These are phyloP conservation scores for Alternaria ventricosa DNA, from an alignment of 2,329 filamentous ascomycete species.

Conservation along the genomic window DNA sequence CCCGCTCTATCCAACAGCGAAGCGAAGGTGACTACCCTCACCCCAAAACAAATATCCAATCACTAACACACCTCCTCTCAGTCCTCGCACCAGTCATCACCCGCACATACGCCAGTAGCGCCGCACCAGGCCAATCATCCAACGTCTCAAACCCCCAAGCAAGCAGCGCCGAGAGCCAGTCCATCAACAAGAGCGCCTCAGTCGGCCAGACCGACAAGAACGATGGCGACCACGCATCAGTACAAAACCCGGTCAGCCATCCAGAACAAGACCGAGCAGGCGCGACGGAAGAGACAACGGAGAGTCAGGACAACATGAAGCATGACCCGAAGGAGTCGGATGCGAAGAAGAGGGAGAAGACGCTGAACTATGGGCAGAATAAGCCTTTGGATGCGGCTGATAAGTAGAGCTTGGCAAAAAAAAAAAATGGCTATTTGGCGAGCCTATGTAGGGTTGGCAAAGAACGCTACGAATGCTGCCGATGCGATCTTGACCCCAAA, in stretches of 20 bases:
- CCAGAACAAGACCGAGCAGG: conserved; percentile 12
- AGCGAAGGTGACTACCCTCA: neutral
- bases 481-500: neutral
- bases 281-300: conserved; percentile 17
- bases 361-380: conserved; percentile 19
- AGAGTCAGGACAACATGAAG: conserved; percentile 28
- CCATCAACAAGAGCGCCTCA: conserved; percentile 17
- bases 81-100: conserved; percentile 2
- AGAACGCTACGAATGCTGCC: no score
- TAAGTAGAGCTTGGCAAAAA: neutral
- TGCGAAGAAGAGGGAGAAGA: conserved; percentile 23
- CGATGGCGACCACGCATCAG: conserved; percentile 14
- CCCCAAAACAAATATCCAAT: fast-evolving
- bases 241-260: conserved; percentile 17
- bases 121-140: conserved; percentile 15
- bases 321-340: conserved; percentile 24
- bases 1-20: conserved; percentile 3
- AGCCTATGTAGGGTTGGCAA: no score
- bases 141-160: conserved; percentile 21
- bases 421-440: neutral
- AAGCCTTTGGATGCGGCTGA: conserved; percentile 22
- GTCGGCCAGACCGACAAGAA: conserved; percentile 7
- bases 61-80: neutral
- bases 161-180: conserved; percentile 15
- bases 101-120: conserved; percentile 12